Conservation (phyloP, 2,329 filamentous ascomycete genomes). For the Thermoascus crustaceus region DNA sequence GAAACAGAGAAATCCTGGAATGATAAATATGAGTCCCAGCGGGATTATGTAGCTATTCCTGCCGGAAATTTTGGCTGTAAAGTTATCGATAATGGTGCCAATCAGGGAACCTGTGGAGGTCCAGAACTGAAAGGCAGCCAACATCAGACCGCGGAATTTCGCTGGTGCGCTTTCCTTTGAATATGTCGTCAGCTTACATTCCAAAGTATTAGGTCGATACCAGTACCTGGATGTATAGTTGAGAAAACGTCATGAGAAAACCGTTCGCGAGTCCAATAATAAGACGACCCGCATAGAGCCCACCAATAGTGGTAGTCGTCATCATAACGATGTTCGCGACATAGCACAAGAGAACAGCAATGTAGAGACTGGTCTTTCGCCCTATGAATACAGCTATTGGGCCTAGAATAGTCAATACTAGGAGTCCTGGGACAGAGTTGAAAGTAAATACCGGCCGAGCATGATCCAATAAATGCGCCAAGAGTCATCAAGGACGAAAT, state of each 20-base stretch:
- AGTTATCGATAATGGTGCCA: conserved; percentile 39
- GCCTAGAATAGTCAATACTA: conserved; percentile 9
- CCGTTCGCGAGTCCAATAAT: conserved; percentile 51
- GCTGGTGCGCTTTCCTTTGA: conserved; percentile 42
- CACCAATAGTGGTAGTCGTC: conserved; percentile 45
- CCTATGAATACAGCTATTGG: conserved; percentile 36
- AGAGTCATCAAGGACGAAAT: conserved; percentile 41
- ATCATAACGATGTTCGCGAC: conserved; percentile 52
- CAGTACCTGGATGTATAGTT: conserved; percentile 42
- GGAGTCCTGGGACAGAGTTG: neutral
- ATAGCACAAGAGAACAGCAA: conserved; percentile 43
- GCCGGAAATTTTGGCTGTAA: conserved; percentile 28
- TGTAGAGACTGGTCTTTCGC: conserved; percentile 38
- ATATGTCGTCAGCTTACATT: conserved; percentile 2
- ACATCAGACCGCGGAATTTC: conserved; percentile 42
- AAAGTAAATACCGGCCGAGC: conserved; percentile 21
- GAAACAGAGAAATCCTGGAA: conserved; percentile 40
- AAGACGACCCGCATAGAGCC: conserved; percentile 48
- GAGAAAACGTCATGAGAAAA: conserved; percentile 50
- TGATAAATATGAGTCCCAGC: conserved; percentile 38
- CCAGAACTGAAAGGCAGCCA: conserved; percentile 43
- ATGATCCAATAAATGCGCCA: conserved; percentile 38
- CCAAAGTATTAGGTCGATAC: conserved; percentile 16
- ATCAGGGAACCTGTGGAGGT: conserved; percentile 40
- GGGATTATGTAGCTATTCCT: conserved; percentile 43